These are phyloP conservation scores for Xylariaceae sp. DNA, from an alignment of 2,329 filamentous ascomycete species.

Conservation along the genomic window DNA sequence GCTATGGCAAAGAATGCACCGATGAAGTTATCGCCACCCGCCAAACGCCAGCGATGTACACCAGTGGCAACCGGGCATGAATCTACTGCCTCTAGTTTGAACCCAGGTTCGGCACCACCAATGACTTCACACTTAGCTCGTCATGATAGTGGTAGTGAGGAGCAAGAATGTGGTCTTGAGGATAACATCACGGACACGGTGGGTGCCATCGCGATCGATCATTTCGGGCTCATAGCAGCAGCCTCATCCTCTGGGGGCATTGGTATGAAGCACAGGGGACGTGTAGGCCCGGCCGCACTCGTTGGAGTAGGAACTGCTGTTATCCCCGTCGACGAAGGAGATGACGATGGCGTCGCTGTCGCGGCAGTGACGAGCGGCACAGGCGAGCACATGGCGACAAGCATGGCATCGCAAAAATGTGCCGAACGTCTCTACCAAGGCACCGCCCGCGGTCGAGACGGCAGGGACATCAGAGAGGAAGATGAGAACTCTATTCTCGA, in stretches of 20 bases:
- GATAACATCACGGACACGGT: slow-evolving; percentile 85
- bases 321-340: slow-evolving; percentile 69
- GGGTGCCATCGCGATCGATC: slow-evolving; percentile 89
- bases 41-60: slow-evolving; percentile 18
- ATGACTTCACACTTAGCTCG: slow-evolving; percentile 3
- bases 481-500: slow-evolving; percentile 75
- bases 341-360: slow-evolving; percentile 65
- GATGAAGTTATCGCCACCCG: neutral
- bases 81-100: neutral
- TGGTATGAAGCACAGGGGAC: slow-evolving; percentile 93
- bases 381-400: slow-evolving; percentile 96
- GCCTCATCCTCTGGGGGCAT: slow-evolving; percentile 96
- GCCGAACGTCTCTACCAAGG: slow-evolving; percentile 78
- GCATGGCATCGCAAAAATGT: slow-evolving; percentile 82
- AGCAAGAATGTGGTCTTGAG: slow-evolving; percentile 33
- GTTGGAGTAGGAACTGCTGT: slow-evolving; percentile 89
- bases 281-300: slow-evolving; percentile 86
- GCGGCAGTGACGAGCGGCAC: slow-evolving; percentile 90
- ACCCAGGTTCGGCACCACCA: neutral
- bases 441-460: slow-evolving; percentile 56
- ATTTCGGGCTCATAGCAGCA: slow-evolving; percentile 81
- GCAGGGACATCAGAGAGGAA: slow-evolving; percentile 60
- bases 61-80: slow-evolving; percentile 2
- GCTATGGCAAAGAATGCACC: neutral
- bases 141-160: slow-evolving; percentile 20